These are phyloP conservation scores for Tolypocladium album DNA, from an alignment of 2,329 filamentous ascomycete genomes.

Conservation along the genomic window DNA sequence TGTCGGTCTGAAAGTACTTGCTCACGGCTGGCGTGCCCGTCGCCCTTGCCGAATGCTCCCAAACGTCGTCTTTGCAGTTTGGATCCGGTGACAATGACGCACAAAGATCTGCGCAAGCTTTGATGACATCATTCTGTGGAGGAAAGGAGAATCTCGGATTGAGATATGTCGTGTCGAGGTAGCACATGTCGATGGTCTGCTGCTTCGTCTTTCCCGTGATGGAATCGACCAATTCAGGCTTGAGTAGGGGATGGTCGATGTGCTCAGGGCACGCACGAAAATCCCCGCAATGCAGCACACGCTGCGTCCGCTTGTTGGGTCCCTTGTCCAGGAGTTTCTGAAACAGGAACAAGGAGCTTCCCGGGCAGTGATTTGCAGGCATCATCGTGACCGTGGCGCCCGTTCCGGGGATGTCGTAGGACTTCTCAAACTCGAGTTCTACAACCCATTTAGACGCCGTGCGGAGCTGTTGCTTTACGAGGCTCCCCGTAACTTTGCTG, in stretches of 20 bases:
- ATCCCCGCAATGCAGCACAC: slow-evolving; percentile 90
- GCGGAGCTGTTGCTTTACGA: slow-evolving; percentile 75
- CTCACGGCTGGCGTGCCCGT: slow-evolving; percentile 34
- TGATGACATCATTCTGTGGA: slow-evolving; percentile 75
- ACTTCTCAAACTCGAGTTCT: slow-evolving; percentile 74
- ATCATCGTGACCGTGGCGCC: slow-evolving; percentile 88
- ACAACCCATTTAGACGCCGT: slow-evolving; percentile 82
- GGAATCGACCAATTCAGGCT: slow-evolving; percentile 61
- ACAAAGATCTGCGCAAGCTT: slow-evolving; percentile 79
- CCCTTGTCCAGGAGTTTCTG: slow-evolving; percentile 63
- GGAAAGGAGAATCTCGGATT: slow-evolving; percentile 95
- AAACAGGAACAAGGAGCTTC: slow-evolving; percentile 87
- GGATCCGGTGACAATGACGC: slow-evolving; percentile 61
- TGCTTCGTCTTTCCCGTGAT: slow-evolving; percentile 61
- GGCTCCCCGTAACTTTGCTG: slow-evolving; percentile 81
- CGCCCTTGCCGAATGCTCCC: slow-evolving; percentile 32
- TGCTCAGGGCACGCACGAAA: slow-evolving; percentile 86
- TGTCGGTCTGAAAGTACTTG: slow-evolving; percentile 38
- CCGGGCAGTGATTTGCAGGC: slow-evolving; percentile 90
- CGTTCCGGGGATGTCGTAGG: slow-evolving; percentile 68
- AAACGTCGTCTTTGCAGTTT: slow-evolving; percentile 33
- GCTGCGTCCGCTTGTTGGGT: slow-evolving; percentile 50
- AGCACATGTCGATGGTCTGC: slow-evolving; percentile 90
- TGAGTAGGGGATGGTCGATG: slow-evolving; percentile 68
- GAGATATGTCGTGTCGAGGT: slow-evolving; percentile 93